Conservation (phyloP, 345 rosid species). For the Pugionium cornutum region DNA sequence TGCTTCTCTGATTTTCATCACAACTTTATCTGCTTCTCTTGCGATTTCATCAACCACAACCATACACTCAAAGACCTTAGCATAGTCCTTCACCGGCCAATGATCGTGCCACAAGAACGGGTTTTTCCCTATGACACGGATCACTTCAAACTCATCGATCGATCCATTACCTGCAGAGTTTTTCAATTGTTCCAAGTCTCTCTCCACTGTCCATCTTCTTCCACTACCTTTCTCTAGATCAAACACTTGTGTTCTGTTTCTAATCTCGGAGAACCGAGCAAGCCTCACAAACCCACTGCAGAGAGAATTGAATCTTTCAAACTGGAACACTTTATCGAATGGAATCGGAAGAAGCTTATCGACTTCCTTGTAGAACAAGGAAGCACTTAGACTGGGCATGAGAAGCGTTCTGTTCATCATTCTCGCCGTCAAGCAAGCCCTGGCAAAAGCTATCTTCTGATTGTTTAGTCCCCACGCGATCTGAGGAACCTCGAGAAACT, state of each 20-base stretch:
- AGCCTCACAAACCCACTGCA: conserved; percentile 73
- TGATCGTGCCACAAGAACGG: conserved; percentile 99
- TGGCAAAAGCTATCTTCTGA: conserved; percentile 95
- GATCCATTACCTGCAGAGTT: conserved; percentile 39
- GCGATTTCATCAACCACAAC: conserved; percentile 71
- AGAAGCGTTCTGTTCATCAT: conserved; percentile 82
- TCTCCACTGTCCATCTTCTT: conserved; percentile 82
- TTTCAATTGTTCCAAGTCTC: conserved; percentile 75
- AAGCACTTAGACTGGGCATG: conserved; percentile 92
- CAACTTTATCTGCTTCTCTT: conserved; percentile 76
- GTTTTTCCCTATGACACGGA: conserved; percentile 73
- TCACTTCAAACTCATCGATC: conserved; percentile 60
- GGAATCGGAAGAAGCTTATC: conserved; percentile 79
- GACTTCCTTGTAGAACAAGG: conserved; percentile 87
- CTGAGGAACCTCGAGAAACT: conserved; percentile 89
- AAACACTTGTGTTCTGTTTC: conserved; percentile 45
- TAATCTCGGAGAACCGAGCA: conserved; percentile 59
- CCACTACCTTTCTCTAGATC: conserved; percentile 92
- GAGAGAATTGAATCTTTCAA: conserved; percentile 66
- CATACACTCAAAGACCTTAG: conserved; percentile 81
- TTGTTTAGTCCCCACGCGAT: conserved; percentile 97
- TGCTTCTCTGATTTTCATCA: conserved; percentile 61
- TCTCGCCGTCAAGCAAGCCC: conserved; percentile 90
- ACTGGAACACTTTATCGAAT: conserved; percentile 75
- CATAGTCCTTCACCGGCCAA: conserved; percentile 93